Conservation (phyloP, 164 flowering plant genomes). For the Kalanchoe fedtschenkoi region DNA sequence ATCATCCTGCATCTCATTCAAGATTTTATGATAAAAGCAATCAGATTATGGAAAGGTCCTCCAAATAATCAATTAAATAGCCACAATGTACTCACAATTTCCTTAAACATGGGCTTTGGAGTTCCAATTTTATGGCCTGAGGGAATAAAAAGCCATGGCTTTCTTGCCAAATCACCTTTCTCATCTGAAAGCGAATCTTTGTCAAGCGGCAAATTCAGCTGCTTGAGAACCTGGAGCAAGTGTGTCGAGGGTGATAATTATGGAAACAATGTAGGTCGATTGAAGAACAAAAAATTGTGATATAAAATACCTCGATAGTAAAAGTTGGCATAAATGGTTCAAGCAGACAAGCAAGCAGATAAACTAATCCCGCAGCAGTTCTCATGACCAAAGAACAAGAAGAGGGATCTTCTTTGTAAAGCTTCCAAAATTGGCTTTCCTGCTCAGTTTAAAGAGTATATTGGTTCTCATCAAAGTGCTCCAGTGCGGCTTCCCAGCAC, state of each 20-base stretch:
- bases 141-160: slow-evolving; percentile 79
- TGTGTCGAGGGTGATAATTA: neutral
- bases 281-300: neutral
- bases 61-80: neutral
- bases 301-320: slow-evolving; percentile 49
- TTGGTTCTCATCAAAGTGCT: neutral
- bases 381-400: slow-evolving; percentile 71
- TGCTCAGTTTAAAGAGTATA: slow-evolving; percentile 11
- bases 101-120: slow-evolving; percentile 75
- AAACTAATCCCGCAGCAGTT: slow-evolving; percentile 75
- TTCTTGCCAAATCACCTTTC: slow-evolving; percentile 49
- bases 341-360: slow-evolving; percentile 71
- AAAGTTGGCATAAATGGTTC: slow-evolving; percentile 98
- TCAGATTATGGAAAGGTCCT: neutral
- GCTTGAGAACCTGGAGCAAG: slow-evolving; percentile 59
- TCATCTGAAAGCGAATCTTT: slow-evolving; percentile 52
- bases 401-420: slow-evolving; percentile 63
- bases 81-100: slow-evolving; percentile 40
- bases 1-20: slow-evolving; percentile 41
- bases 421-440: slow-evolving; percentile 94
- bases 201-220: slow-evolving; percentile 60
- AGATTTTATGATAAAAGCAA: neutral
- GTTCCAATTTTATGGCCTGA: slow-evolving; percentile 66
- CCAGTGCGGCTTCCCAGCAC: neutral
- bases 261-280: neutral